A percentile compares a stretch with the other conserved stretches of the same genome.
Conservation (phyloP, 805 yeast genomes). For the Zygosaccharomyces bisporus region DNA sequence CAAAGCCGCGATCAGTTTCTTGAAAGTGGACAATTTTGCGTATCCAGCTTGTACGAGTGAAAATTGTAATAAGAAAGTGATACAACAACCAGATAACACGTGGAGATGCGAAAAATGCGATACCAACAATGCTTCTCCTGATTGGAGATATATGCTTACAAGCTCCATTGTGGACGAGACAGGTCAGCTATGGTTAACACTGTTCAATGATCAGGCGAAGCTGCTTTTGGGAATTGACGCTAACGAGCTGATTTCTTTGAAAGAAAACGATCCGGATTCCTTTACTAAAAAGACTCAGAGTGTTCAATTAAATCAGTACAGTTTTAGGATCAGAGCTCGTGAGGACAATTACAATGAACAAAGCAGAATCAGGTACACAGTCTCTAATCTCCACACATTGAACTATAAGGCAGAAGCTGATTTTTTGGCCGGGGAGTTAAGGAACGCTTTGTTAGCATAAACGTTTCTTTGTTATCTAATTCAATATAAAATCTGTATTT, state of each 20-base stretch:
- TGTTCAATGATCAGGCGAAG: slow-evolving; percentile 82
- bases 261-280: slow-evolving; percentile 45
- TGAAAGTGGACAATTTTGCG: slow-evolving; percentile 71
- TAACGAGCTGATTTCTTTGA: slow-evolving; percentile 49
- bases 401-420: slow-evolving; percentile 61
- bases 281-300: slow-evolving; percentile 45
- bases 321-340: slow-evolving; percentile 75
- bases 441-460: slow-evolving; percentile 20
- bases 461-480: background rate
- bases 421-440: slow-evolving; percentile 42
- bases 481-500: background rate
- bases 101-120: slow-evolving; percentile 97
- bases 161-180: slow-evolving; percentile 72
- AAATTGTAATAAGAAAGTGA: slow-evolving; percentile 79
- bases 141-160: slow-evolving; percentile 76
- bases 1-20: slow-evolving; percentile 68
- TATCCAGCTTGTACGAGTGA: slow-evolving; percentile 85
- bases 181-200: slow-evolving; percentile 80
- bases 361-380: slow-evolving; percentile 71
- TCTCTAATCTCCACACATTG: slow-evolving; percentile 48
- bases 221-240: slow-evolving; percentile 61
- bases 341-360: slow-evolving; percentile 81
- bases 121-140: slow-evolving; percentile 60
- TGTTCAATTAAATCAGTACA: slow-evolving; percentile 62
- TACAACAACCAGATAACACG: slow-evolving; percentile 64